Evolutionary conservation across 345 rosid genomes (phyloP), one percentile per base, ranked within the genome.

Genomic region (Gossypium mustelinum): DNA sequence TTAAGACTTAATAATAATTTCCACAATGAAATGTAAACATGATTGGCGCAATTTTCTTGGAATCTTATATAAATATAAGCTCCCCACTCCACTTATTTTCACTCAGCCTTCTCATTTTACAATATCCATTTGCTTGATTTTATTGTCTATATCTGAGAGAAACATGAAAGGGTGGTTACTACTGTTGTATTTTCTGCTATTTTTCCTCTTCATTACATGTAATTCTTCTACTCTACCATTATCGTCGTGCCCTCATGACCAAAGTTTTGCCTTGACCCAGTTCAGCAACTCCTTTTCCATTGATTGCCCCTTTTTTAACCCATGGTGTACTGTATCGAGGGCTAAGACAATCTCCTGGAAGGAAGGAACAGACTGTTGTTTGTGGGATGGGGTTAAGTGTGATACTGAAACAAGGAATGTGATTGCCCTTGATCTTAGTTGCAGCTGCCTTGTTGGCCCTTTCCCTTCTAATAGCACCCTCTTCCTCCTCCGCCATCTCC

Each of bases 381-480:
- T 51, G 6, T 80, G 83, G 84, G 80, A 76, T 2, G 81, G 86
- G 12, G 72, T 78, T 1, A 67, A 52, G 9, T 73, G 79, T 14
- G 59, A 78, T 11, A 2, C 0, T 2, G 56, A 10, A 9, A 72
- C 64, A 0, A 78, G 79, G 18, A 50, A 75, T 13, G 78, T 83
- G 7, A 68, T 83, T 22, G 59, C 72, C n/a, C 86, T 83, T 2
- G 72, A 78, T 51, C 78, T 81, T 13, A 70, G 64, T 47, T 70
- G 74, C 41, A 70, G 69, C 11, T 20, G 70, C 62, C 71, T 83
- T 11, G 1, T 0, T 0, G 81, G 73, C 24, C 16, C 2, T 13
- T 2, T 80, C 2, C n/a, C 44, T 11, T 0, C 68, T 9, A 78
- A 43, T 57, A 55, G 52, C 59, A 62, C 54, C 27, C 59, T 78